A percentile compares a stretch with the other conserved stretches of the same genome.
These are phyloP conservation scores for Pseudonitzschia pungens DNA, from an alignment of 108 stramenopile genomes.

Conservation along the genomic window DNA sequence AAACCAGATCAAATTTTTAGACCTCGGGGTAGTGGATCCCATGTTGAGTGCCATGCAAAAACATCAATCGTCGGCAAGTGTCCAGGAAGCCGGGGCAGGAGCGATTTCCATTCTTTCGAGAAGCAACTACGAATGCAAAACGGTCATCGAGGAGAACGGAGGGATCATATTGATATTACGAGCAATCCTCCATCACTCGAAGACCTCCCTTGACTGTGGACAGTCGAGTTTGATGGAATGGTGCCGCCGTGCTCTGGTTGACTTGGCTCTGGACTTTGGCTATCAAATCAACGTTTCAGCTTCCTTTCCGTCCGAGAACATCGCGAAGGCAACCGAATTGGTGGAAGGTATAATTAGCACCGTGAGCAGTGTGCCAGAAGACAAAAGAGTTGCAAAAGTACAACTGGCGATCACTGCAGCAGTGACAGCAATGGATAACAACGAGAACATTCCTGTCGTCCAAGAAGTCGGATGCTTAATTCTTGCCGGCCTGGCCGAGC, in stretches of 20 bases:
- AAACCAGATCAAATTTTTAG: conserved; percentile 57
- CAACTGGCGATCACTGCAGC: conserved; percentile 57
- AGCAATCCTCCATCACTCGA: conserved; percentile 70
- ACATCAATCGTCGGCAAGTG: conserved; percentile 52
- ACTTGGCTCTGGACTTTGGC: conserved; percentile 39
- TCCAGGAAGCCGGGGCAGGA: conserved; percentile 60
- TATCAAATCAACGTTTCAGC: conserved; percentile 5
- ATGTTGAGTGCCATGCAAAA: conserved; percentile 69
- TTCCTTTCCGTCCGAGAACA: conserved; percentile 43
- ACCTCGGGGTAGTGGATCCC: conserved; percentile 66
- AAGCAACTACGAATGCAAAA: conserved; percentile 47
- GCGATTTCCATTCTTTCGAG: conserved; percentile 50
- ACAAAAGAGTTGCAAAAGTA: conserved; percentile 42
- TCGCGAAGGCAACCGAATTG: conserved; percentile 55
- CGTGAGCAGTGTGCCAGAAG: conserved; percentile 43
- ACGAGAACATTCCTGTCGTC: conserved; percentile 48
- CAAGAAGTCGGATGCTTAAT: conserved; percentile 79
- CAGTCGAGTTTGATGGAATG: conserved; percentile 46
- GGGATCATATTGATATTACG: conserved; percentile 68
- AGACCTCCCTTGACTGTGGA: conserved; percentile 20
- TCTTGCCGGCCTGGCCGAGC: conserved; percentile 52
- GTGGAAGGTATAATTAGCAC: conserved; percentile 71
- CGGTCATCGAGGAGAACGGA: conserved; percentile 64
- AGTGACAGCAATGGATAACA: conserved; percentile 68
- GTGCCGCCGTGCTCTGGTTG: conserved; percentile 61